These are phyloP conservation scores for Aegilops sharonensis DNA, from an alignment of 176 grass and related monocot species.

Conservation along the genomic window DNA sequence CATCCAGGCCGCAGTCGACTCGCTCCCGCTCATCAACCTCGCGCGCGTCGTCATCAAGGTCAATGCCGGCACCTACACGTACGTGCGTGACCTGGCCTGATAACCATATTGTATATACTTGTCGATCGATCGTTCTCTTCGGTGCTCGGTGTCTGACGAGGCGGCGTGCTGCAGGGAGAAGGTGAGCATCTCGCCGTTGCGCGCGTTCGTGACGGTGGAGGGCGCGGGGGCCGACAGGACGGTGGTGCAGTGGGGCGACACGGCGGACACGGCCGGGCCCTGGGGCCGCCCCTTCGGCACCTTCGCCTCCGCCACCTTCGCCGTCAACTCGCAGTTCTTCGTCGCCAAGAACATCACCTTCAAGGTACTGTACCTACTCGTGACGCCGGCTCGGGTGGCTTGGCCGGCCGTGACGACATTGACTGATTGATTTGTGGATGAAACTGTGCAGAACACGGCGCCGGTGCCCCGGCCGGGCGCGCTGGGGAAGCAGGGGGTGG, in stretches of 20 bases:
- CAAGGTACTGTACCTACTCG: not conserved
- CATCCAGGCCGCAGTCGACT: conserved; percentile 88
- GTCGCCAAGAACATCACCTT: conserved; percentile 70
- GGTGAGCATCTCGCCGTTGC: conserved; percentile 75
- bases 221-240: conserved; percentile 79
- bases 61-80: conserved; percentile 93
- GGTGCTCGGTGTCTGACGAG: not conserved
- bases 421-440: too few relatives aligned
- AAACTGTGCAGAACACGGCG: conserved; percentile 52
- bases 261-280: conserved; percentile 57
- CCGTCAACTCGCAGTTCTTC: conserved; percentile 89
- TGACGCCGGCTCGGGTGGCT: too few relatives aligned
- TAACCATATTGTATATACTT: not conserved
- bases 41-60: conserved; percentile 86
- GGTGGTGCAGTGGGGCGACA: conserved; percentile 95
- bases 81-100: conserved; percentile 19
- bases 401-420: too few relatives aligned
- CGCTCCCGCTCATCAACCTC: conserved; percentile 81
- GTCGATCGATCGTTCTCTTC: not conserved
- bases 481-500: conserved; percentile 87
- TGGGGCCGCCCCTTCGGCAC: conserved; percentile 67
- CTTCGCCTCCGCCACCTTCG: conserved; percentile 91
- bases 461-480: conserved; percentile 75
- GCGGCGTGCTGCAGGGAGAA: conserved; percentile 62
- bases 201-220: conserved; percentile 80